These are phyloP conservation scores for Stygiomarasmius scandens DNA, from an alignment of 1,284 basidiomycete species.

Conservation along the genomic window DNA sequence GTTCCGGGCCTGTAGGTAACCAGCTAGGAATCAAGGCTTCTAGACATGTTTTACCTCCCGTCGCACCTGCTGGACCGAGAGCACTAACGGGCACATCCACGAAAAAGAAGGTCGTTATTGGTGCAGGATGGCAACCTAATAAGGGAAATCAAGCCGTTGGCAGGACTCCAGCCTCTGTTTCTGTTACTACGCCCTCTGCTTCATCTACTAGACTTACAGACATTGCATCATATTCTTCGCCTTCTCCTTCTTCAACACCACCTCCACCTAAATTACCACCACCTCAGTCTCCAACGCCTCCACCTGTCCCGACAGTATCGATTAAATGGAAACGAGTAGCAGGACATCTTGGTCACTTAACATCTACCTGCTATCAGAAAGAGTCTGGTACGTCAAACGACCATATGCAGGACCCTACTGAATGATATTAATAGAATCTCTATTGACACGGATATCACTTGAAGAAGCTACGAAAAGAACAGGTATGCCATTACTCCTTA, in stretches of 20 bases:
- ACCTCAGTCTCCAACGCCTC: neutral
- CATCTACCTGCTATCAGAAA: neutral
- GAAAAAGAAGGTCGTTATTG: slow-evolving; percentile 35
- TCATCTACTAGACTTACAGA: slow-evolving; percentile 19
- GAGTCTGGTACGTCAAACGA: neutral
- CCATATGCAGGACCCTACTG: neutral
- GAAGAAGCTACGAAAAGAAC: too few relatives aligned
- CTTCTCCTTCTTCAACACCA: slow-evolving; percentile 23
- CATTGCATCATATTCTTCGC: slow-evolving; percentile 38
- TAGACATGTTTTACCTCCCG: slow-evolving; percentile 7
- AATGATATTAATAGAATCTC: too few relatives aligned
- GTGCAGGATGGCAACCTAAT: slow-evolving; percentile 27
- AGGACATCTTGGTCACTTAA: neutral
- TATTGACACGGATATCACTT: too few relatives aligned
- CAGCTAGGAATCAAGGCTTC: slow-evolving; percentile 55
- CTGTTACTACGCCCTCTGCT: slow-evolving; percentile 18
- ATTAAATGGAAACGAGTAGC: slow-evolving; percentile 12
- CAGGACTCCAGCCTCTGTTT: slow-evolving; percentile 14
- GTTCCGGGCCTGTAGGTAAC: slow-evolving; percentile 46
- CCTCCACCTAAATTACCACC: slow-evolving; percentile 5
- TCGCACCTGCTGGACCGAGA: slow-evolving; percentile 11
- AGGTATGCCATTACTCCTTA: too few relatives aligned
- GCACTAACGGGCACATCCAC: slow-evolving; percentile 6
- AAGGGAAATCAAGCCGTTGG: neutral
- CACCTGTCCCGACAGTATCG: neutral